Base-by-base conservation (phyloP, 257 asterid species). In the Scutellaria baicalensis region DNA sequence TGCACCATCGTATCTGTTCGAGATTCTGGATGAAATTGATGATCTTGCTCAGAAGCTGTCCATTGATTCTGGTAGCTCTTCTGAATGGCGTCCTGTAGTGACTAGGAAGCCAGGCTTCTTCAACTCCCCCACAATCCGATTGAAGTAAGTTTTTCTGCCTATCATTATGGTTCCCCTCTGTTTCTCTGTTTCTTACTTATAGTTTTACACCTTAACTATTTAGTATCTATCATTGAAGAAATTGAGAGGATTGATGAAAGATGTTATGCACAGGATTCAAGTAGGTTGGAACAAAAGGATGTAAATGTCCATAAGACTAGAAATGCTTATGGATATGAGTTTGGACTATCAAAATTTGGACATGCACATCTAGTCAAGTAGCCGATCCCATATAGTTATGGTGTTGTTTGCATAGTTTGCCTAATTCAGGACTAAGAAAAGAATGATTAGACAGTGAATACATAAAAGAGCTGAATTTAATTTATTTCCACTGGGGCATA, bases 21-120 rank as follows among this genome's bases (percentile, higher is more conserved):
- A 62, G 65, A 63, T 89, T 81, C 78, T 94, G 21, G 98, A 94
- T 0, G 68, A 51, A 49, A 76, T 72, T 83, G 97, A 94, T 75
- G 55, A 65, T 33, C 84, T 77, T 69, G 96, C 92, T 68, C 78
- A 72, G 51, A 85, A 81, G 69, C 75, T 84, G 42, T 86, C 89
- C 9, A 50, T 63, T 63, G 93, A 86, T 61, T 89, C 88, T 48
- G 87, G 93, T 71, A 88, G 95, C 82, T 69, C 50, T 47, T 91
- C 99, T 52, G 95, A 88, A 38, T 94, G 99, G 98, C 83, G 91
- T 81, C 86, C 86, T 71, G 83, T 82, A 48, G 92, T 94, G 7
- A 69, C 76, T 58, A 88, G 95, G 79, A 91, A 86, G 77, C 77
- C 79, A 6, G 93, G 93, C 66, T 91, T 73, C 86, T 77, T 17